Percentiles rank a stretch among this genome's conserved stretches.
phyloP scores from a whole-genome alignment of 2,329 filamentous ascomycete species.

The Purpureocillium takamizusanense region DNA sequence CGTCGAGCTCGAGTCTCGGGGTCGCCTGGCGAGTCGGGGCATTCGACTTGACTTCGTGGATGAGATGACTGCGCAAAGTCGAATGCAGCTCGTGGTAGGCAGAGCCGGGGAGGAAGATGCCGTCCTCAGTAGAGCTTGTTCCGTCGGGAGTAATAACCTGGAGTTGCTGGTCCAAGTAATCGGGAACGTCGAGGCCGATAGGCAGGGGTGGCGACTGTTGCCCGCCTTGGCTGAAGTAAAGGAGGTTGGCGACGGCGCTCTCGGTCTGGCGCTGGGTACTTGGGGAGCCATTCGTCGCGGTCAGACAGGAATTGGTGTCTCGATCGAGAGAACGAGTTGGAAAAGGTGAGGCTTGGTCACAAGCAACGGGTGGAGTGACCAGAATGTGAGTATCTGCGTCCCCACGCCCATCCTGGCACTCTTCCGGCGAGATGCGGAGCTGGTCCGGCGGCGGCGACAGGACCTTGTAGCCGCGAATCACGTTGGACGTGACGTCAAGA shows the following conservation, averaged over 20 bases:
- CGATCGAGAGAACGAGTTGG: not conserved
- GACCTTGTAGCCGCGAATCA: slow-evolving; percentile 25
- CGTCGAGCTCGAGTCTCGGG: slow-evolving; percentile 10
- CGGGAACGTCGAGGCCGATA: slow-evolving; percentile 1
- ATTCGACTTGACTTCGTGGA: slow-evolving; percentile 31
- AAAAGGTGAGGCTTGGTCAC: slow-evolving; percentile 3
- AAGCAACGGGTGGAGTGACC: not conserved
- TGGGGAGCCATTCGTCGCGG: slow-evolving; percentile 9
- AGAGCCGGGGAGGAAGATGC: slow-evolving; percentile 37
- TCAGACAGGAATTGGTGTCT: too few relatives aligned
- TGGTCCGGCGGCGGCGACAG: not conserved
- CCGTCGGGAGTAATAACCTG: slow-evolving; percentile 21
- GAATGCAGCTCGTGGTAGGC: slow-evolving; percentile 35
- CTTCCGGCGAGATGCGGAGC: not conserved
- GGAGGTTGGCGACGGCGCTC: slow-evolving; percentile 24
- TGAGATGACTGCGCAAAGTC: slow-evolving; percentile 33
- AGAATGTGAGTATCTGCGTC: too few relatives aligned
- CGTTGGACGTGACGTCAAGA: slow-evolving; percentile 25
- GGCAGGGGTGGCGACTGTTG: slow-evolving; percentile 5
- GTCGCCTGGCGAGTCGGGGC: slow-evolving; percentile 20
- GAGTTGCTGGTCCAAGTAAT: slow-evolving; percentile 13
- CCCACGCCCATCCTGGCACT: not conserved
- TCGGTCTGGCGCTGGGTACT: slow-evolving; percentile 20
- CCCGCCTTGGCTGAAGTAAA: slow-evolving; percentile 24
- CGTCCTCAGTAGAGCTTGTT: slow-evolving; percentile 16